Percentiles rank a stretch among this genome's conserved stretches.
Conservation (phyloP, 2,329 filamentous ascomycete genomes). For the Arthroderma sp. region DNA sequence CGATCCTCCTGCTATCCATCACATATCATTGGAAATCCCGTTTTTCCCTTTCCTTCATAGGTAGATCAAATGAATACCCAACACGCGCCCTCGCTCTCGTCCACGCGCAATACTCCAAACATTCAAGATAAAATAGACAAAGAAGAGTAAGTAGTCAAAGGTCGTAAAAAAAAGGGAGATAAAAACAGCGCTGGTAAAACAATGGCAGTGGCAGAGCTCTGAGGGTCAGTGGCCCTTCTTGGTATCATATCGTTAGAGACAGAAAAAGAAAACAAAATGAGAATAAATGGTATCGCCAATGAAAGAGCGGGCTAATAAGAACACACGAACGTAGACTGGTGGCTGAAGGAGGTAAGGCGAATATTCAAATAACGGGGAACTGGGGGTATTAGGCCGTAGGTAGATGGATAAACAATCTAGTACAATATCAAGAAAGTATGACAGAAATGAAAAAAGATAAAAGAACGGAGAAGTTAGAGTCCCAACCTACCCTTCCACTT, state of each 20-base stretch:
- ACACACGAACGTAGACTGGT: not conserved
- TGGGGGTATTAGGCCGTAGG: not conserved
- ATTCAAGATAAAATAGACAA: not conserved
- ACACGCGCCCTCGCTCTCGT: not conserved
- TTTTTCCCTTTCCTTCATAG: not conserved
- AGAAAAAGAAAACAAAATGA: not conserved
- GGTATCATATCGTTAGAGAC: constrained; percentile 1
- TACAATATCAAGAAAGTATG: not conserved
- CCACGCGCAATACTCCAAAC: constrained; percentile 1
- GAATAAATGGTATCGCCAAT: not conserved
- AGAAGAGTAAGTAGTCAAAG: not conserved
- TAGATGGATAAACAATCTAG: not conserved
- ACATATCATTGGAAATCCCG: not conserved
- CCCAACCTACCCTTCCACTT: constrained; percentile 33
- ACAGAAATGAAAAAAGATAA: not conserved
- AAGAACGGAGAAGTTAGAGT: constrained; percentile 21
- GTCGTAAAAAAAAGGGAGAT: not conserved
- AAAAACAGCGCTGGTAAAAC: not conserved
- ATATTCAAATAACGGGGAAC: not conserved
- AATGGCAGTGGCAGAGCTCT: not conserved
- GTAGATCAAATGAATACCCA: not conserved
- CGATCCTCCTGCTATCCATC: not conserved
- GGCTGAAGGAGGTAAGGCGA: not conserved
- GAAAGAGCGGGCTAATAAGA: not conserved
- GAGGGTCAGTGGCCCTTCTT: not conserved